phyloP scores from a whole-genome alignment of 2,329 filamentous ascomycete genomes.

The Trichoderma pleuroti region DNA sequence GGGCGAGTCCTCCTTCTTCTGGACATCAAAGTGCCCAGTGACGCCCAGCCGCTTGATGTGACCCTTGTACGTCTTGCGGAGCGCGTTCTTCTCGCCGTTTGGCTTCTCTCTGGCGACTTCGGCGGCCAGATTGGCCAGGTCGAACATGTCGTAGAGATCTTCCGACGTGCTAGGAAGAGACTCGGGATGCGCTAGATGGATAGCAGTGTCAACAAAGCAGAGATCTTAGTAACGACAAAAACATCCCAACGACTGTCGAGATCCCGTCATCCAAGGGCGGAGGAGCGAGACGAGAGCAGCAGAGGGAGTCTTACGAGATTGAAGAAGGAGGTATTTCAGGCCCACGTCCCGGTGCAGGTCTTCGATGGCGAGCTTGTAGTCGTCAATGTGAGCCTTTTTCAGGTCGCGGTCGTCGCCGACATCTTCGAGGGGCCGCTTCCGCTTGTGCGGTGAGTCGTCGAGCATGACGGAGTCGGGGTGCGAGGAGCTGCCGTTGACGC shows the following conservation, averaged over 20 bases:
- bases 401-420: constrained; percentile 51
- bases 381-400: constrained; percentile 62
- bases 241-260: constrained; percentile 27
- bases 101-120: constrained; percentile 62
- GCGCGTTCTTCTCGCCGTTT: constrained; percentile 63
- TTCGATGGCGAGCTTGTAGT: constrained; percentile 58
- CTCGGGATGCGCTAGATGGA: constrained; percentile 46
- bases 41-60: constrained; percentile 63
- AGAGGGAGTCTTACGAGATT: constrained; percentile 62
- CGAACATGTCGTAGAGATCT: constrained; percentile 59
- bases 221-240: constrained; percentile 26
- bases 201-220: constrained; percentile 44
- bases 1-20: constrained; percentile 49
- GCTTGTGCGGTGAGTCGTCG: constrained; percentile 57
- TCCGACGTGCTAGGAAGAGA: constrained; percentile 48
- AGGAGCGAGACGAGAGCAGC: constrained; percentile 32
- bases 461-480: constrained; percentile 45
- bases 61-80: constrained; percentile 66
- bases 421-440: constrained; percentile 58
- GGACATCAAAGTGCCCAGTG: constrained; percentile 57
- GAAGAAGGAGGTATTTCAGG: constrained; percentile 64
- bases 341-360: constrained; percentile 64
- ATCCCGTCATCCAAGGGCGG: constrained; percentile 25
- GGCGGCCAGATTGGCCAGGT: constrained; percentile 53
- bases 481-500: constrained; percentile 54